Evolutionary conservation across 805 yeast genomes (phyloP).

Genomic region (Yarrowia hollandica): DNA sequence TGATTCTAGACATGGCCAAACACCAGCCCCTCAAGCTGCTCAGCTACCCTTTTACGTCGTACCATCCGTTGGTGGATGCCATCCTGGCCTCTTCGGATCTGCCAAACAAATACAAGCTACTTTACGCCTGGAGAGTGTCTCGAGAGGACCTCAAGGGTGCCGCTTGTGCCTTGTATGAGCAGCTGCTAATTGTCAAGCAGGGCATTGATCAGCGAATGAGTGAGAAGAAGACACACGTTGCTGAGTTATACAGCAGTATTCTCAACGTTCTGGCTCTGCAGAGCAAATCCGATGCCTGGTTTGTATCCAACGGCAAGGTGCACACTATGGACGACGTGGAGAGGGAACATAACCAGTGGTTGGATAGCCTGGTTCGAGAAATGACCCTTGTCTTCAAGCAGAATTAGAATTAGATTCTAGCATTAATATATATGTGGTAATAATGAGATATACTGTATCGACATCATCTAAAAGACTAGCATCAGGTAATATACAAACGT

Average conservation of each 20-base stretch:
- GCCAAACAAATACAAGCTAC: slow-evolving; percentile 44
- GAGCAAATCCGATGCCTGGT: slow-evolving; percentile 20
- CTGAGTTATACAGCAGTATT: slow-evolving; percentile 3
- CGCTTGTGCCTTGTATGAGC: slow-evolving; percentile 35
- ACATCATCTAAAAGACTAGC: no score
- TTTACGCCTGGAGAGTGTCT: slow-evolving; percentile 51
- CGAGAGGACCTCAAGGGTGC: slow-evolving; percentile 47
- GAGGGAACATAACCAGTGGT: slow-evolving; percentile 7
- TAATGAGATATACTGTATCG: background rate
- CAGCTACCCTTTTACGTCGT: background rate
- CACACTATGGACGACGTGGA: slow-evolving; percentile 6
- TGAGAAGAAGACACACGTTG: background rate
- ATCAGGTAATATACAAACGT: slow-evolving; percentile 4
- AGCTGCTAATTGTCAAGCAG: slow-evolving; percentile 5
- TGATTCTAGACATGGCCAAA: slow-evolving; percentile 21
- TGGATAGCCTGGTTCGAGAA: background rate
- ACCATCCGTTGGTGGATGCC: slow-evolving; percentile 16
- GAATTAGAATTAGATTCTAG: no score
- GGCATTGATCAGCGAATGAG: background rate
- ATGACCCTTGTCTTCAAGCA: background rate
- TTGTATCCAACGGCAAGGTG: background rate
- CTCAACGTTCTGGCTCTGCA: slow-evolving; percentile 20
- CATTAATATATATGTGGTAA: no score
- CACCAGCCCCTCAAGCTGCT: slow-evolving; percentile 6
- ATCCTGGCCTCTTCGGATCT: background rate